Evolutionary conservation across 345 rosid genomes (phyloP).

Genomic region (Aquilaria sinensis): DNA sequence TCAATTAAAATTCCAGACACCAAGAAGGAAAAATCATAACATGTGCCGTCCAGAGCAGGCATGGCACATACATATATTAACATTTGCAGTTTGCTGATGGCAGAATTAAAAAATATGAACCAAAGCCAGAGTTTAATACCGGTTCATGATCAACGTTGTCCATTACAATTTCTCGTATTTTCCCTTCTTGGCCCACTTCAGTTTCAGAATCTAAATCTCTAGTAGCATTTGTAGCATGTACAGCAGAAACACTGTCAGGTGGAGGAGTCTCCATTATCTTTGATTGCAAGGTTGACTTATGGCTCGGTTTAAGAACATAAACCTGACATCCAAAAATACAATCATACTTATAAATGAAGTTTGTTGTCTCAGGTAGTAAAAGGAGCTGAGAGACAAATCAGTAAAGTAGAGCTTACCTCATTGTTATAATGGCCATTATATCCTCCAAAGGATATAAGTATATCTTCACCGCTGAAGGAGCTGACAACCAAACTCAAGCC

Average conservation of each 20-base stretch:
- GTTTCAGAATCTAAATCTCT: constrained; percentile 81
- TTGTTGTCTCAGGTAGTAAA: background rate
- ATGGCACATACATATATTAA: no score
- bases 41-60: no score
- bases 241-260: constrained; percentile 80
- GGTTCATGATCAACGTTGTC: constrained; percentile 58
- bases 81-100: no score
- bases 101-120: no score
- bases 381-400: background rate
- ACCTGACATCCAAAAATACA: constrained; percentile 37
- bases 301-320: constrained; percentile 91
- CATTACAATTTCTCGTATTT: constrained; percentile 78
- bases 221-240: constrained; percentile 54
- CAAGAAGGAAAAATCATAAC: no score
- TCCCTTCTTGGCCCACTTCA: constrained; percentile 75
- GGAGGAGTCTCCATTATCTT: constrained; percentile 47
- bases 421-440: constrained; percentile 93
- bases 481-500: constrained; percentile 90
- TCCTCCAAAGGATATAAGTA: constrained; percentile 92
- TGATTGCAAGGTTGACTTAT: constrained; percentile 76
- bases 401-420: constrained; percentile 44
- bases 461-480: constrained; percentile 76
- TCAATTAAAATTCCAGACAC: no score
- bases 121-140: no score
- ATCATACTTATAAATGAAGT: background rate